Evolutionary conservation across 257 asterid species (phyloP).

Genomic region (Penstemon davidsonii): DNA sequence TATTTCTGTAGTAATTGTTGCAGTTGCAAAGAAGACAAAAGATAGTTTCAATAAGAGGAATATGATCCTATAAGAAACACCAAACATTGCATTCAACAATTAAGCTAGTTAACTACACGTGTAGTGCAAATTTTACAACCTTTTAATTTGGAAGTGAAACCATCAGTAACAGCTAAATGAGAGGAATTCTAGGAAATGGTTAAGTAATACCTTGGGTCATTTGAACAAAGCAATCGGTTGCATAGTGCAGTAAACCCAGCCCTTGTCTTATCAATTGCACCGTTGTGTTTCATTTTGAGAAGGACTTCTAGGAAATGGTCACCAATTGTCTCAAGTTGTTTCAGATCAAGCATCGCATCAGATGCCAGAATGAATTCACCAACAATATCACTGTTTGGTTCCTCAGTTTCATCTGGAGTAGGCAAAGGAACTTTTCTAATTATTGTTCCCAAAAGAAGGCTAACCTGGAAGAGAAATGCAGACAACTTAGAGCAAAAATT

Average conservation of each 20-base stretch:
- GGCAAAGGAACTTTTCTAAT: conserved; percentile 89
- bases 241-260: conserved; percentile 99
- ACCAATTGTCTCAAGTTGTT: conserved; percentile 90
- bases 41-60: not conserved
- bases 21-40: conserved; percentile 11
- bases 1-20: not conserved
- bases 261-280: conserved; percentile 97
- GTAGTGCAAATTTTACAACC: conserved; percentile 9
- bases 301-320: conserved; percentile 93
- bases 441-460: conserved; percentile 93
- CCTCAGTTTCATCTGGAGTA: conserved; percentile 51
- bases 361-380: conserved; percentile 35
- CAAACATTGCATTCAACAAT: not conserved
- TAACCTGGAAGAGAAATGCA: conserved; percentile 60
- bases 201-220: conserved; percentile 73
- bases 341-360: conserved; percentile 69
- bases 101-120: not conserved
- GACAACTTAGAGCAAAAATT: conserved; percentile 12
- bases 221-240: conserved; percentile 91
- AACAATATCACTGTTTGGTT: conserved; percentile 30
- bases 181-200: not conserved
- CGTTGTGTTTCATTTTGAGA: conserved; percentile 94
- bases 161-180: conserved; percentile 6
- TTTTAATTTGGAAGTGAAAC: conserved; percentile 20
- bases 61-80: not conserved